These are phyloP conservation scores for Datisca glomerata DNA, from an alignment of 306 rosid genomes.

Conservation along the genomic window DNA sequence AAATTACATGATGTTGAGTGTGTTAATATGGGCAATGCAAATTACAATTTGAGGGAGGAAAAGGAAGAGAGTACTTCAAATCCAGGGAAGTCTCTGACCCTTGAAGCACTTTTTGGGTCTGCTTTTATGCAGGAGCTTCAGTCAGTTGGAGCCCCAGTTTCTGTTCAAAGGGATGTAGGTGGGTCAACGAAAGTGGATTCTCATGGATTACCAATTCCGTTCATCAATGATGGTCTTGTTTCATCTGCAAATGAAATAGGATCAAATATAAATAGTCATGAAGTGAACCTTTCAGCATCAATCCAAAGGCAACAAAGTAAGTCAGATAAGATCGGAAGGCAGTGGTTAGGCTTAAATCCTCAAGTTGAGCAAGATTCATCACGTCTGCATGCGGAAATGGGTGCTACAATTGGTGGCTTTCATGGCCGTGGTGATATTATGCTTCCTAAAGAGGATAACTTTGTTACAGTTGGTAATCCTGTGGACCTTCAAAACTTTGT, in stretches of 20 bases:
- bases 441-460: constrained; percentile 74
- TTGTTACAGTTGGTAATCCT: constrained; percentile 43
- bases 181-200: constrained; percentile 51
- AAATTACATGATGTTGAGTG: constrained; percentile 26
- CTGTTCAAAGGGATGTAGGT: constrained; percentile 53
- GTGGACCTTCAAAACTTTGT: constrained; percentile 33
- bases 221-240: constrained; percentile 29
- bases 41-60: constrained; percentile 35
- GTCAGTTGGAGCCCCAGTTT: constrained; percentile 95
- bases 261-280: constrained; percentile 27
- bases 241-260: constrained; percentile 29
- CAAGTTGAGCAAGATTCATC: constrained; percentile 42
- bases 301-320: constrained; percentile 38
- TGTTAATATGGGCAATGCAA: constrained; percentile 18
- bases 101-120: constrained; percentile 90
- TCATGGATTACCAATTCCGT: constrained; percentile 31
- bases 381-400: constrained; percentile 29
- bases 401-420: constrained; percentile 40
- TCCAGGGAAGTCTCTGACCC: constrained; percentile 48
- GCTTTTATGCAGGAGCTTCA: constrained; percentile 97
- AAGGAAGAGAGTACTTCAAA: constrained; percentile 33
- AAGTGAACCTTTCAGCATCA: constrained; percentile 23
- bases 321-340: constrained; percentile 42
- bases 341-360: constrained; percentile 37
- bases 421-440: constrained; percentile 38